Base-by-base conservation (phyloP, 495 filamentous ascomycete genomes). In the Hyaloscypha variabilis region DNA sequence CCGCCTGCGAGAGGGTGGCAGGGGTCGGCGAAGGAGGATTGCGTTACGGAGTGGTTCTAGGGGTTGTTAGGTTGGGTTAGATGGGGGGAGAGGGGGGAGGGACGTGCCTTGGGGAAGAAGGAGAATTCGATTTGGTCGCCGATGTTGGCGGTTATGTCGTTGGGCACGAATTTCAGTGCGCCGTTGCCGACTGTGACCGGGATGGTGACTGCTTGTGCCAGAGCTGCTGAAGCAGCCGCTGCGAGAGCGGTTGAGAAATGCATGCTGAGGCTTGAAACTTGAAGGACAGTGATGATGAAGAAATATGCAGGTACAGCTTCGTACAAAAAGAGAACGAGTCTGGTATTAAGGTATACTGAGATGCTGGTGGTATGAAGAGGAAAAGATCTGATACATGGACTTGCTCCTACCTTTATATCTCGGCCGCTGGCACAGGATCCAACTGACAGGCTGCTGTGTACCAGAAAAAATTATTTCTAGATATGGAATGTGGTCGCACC, bases 11-110 rank as follows among this genome's bases (percentile, higher is more conserved):
- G 46, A 14, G 68, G 68, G 23, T 66, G 58, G 78, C 91, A 94
- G 1, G 91, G 90, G 55, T 81, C 73, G 68, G 83, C 80, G 76
- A 93, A 93, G 65, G 79, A 81, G 50, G 87, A 86, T 77, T 93
- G 86, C 2, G 79, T 87, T 39, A 92, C 88, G 26, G 86, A 87
- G 82, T 93, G 91, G 74, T 87, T 87, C 66, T 71, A 17, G 39
- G 21, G 28, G 29, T 14, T 21, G 23, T 25, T 55, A 21, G 34
- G 25, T 1, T 58, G 6, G 19, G 29, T 13, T 24, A 30, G 29
- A 31, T 8, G 19, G 26, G 3, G 6, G 19, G 34, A 17, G 26
- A 34, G 60, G 21, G 28, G 17, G 14, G 57, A 21, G 28, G 17
- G 14, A 59, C 2, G 30, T 67, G 64, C 66, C 49, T 66, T 66